Conservation (phyloP, 768 basidiomycete species). For the Termitomyces heimii region DNA sequence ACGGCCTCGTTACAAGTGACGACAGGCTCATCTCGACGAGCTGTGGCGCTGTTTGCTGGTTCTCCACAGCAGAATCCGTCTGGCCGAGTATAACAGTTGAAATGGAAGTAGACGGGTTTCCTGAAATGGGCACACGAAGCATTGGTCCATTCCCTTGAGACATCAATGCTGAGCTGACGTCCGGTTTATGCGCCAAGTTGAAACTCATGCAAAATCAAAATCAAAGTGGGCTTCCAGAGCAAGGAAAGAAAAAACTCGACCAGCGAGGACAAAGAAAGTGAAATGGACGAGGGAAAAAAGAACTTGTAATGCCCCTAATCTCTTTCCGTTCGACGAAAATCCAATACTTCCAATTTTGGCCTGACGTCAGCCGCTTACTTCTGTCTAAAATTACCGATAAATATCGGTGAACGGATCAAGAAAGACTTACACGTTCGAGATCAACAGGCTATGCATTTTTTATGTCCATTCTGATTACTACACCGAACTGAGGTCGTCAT, state of each 20-base stretch:
- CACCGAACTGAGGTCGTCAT: neutral
- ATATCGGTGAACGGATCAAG: neutral
- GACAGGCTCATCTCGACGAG: neutral
- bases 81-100: neutral
- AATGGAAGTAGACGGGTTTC: neutral
- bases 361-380: constrained; percentile 6
- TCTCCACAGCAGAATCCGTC: neutral
- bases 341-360: neutral
- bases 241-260: constrained; percentile 12
- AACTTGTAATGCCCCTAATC: neutral
- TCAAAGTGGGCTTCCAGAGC: constrained; percentile 12
- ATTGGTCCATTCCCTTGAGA: neutral
- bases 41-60: constrained; percentile 3
- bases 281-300: neutral
- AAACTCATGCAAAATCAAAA: constrained; percentile 1
- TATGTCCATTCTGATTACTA: neutral
- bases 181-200: neutral
- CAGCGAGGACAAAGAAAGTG: constrained; percentile 12
- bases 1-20: neutral
- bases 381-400: neutral
- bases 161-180: neutral
- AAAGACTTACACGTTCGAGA: neutral
- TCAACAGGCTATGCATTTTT: neutral
- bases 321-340: neutral
- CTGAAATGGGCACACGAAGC: neutral